Evolutionary conservation across 768 basidiomycete species (phyloP).

Genomic region (Termitomyces sp.): DNA sequence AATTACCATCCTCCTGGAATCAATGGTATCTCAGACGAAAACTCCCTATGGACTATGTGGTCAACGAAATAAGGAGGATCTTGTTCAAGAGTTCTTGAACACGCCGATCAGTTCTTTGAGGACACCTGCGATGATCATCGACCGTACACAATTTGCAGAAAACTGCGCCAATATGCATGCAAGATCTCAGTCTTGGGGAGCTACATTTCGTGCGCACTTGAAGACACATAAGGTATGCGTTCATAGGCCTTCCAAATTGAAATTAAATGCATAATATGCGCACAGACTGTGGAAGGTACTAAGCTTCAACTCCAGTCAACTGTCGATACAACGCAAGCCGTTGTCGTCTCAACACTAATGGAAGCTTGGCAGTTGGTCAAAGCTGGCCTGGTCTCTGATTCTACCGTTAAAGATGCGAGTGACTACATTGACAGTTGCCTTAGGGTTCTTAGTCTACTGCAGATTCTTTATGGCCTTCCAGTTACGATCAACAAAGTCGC

Average conservation of each 20-base stretch:
- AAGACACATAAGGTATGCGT: slow-evolving; percentile 73
- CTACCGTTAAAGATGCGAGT: slow-evolving; percentile 74
- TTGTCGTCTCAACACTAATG: slow-evolving; percentile 80
- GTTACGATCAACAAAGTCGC: slow-evolving; percentile 65
- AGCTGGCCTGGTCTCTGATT: slow-evolving; percentile 66
- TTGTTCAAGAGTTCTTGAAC: slow-evolving; percentile 56
- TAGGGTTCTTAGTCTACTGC: background rate
- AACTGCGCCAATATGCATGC: slow-evolving; percentile 76
- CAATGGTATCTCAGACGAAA: slow-evolving; percentile 34
- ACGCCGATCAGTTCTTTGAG: slow-evolving; percentile 53
- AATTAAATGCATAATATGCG: too few species aligned
- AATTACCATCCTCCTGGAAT: background rate
- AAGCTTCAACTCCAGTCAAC: slow-evolving; percentile 60
- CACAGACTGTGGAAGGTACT: slow-evolving; percentile 72
- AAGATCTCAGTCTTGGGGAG: slow-evolving; percentile 62
- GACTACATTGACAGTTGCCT: background rate
- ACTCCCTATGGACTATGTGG: slow-evolving; percentile 39
- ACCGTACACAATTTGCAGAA: slow-evolving; percentile 63
- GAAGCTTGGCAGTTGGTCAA: slow-evolving; percentile 76
- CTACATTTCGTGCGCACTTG: slow-evolving; percentile 76
- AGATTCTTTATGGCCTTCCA: slow-evolving; percentile 85
- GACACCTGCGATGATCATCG: slow-evolving; percentile 78
- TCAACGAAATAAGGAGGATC: slow-evolving; percentile 43
- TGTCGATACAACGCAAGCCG: slow-evolving; percentile 50
- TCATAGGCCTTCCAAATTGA: background rate